Evolutionary conservation across 2,329 filamentous ascomycete species (phyloP).

Genomic region (Thermomyces lanuginosus): DNA sequence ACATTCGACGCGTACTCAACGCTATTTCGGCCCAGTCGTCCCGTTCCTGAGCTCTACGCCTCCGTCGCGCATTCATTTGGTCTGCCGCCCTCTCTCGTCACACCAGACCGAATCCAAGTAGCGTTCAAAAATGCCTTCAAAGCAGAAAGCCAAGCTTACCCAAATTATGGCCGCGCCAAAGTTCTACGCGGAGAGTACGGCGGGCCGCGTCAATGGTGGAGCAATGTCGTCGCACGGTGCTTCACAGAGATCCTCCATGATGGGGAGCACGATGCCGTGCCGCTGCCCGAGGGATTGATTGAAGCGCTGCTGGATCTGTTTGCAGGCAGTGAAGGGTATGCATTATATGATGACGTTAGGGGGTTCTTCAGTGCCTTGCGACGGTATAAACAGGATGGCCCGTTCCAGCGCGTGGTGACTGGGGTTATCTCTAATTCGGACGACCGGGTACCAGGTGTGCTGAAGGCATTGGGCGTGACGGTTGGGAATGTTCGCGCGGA

Average conservation of each 20-base stretch:
- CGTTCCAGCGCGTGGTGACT: conserved; percentile 22
- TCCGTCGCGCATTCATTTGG: conserved; percentile 22
- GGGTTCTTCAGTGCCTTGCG: conserved; percentile 21
- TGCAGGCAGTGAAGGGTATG: conserved; percentile 24
- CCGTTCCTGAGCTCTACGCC: conserved; percentile 26
- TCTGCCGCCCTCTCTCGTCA: conserved; percentile 14
- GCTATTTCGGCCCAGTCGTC: conserved; percentile 25
- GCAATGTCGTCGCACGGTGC: conserved; percentile 23
- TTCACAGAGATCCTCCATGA: conserved; percentile 15
- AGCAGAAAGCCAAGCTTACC: conserved; percentile 15
- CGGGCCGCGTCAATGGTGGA: conserved; percentile 30
- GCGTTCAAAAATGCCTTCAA: conserved; percentile 25
- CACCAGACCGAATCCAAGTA: conserved; percentile 13
- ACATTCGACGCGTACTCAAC: conserved; percentile 32
- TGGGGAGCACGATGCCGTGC: conserved; percentile 4
- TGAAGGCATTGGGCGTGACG: conserved; percentile 23
- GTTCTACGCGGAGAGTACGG: conserved; percentile 20
- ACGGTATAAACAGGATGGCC: conserved; percentile 8
- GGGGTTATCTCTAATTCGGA: conserved; percentile 33
- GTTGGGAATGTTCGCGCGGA: conserved; percentile 21
- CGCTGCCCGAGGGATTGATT: conserved; percentile 20
- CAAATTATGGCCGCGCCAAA: conserved; percentile 29
- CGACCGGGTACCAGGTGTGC: conserved; percentile 25
- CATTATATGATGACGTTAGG: conserved; percentile 23
- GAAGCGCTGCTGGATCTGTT: conserved; percentile 23